These are phyloP conservation scores for Quillaja saponaria DNA, from an alignment of 306 rosid genomes.

Conservation along the genomic window DNA sequence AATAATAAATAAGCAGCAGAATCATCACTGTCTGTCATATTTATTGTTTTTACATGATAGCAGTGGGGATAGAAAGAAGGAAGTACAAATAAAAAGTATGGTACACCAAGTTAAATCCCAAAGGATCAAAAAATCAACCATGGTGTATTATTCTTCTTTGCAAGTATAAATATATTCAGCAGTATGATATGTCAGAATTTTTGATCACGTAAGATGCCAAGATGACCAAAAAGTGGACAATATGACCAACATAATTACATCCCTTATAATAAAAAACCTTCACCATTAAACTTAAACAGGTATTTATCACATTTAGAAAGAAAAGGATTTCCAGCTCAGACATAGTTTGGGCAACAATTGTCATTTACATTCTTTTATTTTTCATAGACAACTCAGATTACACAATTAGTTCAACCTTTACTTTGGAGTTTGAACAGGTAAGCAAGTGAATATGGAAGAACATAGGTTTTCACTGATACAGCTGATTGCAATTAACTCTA, in stretches of 20 bases:
- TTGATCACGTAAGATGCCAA: background rate
- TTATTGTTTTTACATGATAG: background rate
- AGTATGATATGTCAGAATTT: background rate
- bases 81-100: background rate
- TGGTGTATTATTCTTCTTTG: background rate
- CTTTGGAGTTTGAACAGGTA: background rate
- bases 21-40: too few relatives aligned
- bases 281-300: slow-evolving; percentile 11
- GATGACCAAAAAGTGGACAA: background rate
- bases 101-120: background rate
- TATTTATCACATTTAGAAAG: background rate
- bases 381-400: background rate
- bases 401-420: background rate
- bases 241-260: background rate
- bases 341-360: background rate
- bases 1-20: background rate
- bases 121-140: background rate
- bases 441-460: background rate
- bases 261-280: background rate
- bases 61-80: background rate
- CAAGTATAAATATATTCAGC: background rate
- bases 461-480: background rate
- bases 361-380: background rate
- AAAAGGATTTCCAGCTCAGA: background rate
- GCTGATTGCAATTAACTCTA: slow-evolving; percentile 4